Evolutionary conservation across 208 protist species (phyloP).

Genomic region (Crithidia mellificae): DNA sequence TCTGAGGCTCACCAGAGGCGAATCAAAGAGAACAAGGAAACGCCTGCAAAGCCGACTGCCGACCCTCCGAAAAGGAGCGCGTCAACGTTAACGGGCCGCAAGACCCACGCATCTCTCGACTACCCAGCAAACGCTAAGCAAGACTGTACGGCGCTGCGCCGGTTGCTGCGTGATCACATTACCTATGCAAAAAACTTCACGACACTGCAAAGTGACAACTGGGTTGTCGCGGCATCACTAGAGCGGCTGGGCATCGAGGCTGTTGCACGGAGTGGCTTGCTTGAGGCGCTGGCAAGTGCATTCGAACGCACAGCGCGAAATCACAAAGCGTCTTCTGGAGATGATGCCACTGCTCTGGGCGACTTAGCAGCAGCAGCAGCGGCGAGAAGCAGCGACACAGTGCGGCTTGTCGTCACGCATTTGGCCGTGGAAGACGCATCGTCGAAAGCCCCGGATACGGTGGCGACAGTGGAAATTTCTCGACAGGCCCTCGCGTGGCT

Average conservation of each 20-base stretch:
- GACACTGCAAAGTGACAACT: constrained; percentile 31
- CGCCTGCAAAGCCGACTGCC: too few species aligned
- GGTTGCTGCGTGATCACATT: constrained; percentile 41
- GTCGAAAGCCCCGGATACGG: not conserved
- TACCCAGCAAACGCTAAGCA: not conserved
- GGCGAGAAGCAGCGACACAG: not conserved
- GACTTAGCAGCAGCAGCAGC: not conserved
- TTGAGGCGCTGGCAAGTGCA: constrained; percentile 21
- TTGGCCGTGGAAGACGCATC: too few species aligned
- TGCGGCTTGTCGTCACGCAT: constrained; percentile 3
- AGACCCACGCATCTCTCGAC: not conserved
- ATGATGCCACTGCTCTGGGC: not conserved
- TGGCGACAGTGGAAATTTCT: constrained; percentile 22
- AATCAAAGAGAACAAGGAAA: too few species aligned
- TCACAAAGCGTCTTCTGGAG: too few species aligned
- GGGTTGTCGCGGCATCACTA: constrained; percentile 32
- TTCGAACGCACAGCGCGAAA: too few species aligned
- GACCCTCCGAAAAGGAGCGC: too few species aligned
- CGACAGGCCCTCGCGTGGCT: constrained; percentile 17
- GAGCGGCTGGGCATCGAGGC: constrained; percentile 42
- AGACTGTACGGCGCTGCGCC: constrained; percentile 20
- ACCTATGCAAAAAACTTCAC: constrained; percentile 45
- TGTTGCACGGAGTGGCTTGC: constrained; percentile 30
- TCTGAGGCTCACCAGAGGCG: too few species aligned
- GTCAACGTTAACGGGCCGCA: too few species aligned